Evolutionary conservation across 2,329 filamentous ascomycete species (phyloP), one percentile per base, ranked within the genome.

Genomic region (Sphaceloma murrayae): DNA sequence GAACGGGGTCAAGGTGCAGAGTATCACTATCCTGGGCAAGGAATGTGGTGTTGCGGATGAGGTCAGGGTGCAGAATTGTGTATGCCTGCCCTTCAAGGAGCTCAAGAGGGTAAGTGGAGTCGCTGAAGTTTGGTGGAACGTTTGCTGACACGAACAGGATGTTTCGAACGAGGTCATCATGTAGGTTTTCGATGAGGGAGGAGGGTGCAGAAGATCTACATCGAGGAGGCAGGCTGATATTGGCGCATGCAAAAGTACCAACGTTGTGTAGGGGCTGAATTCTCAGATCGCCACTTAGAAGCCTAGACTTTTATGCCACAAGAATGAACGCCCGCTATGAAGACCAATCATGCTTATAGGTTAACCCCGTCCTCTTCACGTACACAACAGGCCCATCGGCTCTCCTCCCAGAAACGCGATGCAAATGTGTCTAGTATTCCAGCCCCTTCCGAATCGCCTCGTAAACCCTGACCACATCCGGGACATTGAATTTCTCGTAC

Each of bases 1-100:
- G 77, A 94, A 95, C 58, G 91, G 91, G 42, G 80, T 96, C 65
- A 96, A 96, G 73, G 91, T 98, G 42, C 91, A 96, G 73, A 94
- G 86, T 64, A 91, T 96, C 60, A 96, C 89, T 34, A 98, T 96
- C 54, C 67, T 98, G 51, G 89, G 89, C 61, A 95, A 96, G 73
- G 91, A 98, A 65, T 96, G 89, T 59, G 78, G 73, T 46, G 91
- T 96, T 21, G 87, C 82, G 3, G 91, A 98, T 57, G 91, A 96
- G 66, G 81, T 96, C 8, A 78, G 87, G 51, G 87, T 98, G 55
- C 89, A 96, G 70, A 96, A 98, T 69, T 98, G 91, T 63, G 80
- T 98, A 48, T 96, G 91, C 68, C 67, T 98, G 69, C 91, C 91
- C 7, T 94, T 88, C 67, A 98, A 98, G 75, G 91, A 96, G 69